A percentile compares a stretch with the other conserved stretches of the same genome.
Conservation (phyloP, 2,329 filamentous ascomycete genomes). For the Ophiobolus disseminans region DNA sequence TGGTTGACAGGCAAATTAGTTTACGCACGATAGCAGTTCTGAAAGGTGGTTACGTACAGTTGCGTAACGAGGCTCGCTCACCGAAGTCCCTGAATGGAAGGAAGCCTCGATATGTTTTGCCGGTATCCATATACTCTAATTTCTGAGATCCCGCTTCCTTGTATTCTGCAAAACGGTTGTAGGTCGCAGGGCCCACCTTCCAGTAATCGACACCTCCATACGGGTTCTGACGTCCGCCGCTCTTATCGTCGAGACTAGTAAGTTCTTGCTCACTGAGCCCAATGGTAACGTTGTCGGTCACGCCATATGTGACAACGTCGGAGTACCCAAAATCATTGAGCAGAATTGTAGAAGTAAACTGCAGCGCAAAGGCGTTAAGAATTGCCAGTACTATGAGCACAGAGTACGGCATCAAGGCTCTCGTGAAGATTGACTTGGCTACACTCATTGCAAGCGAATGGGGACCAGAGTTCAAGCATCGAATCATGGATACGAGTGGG, state of each 20-base stretch:
- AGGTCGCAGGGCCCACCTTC: background rate
- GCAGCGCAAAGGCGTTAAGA: conserved; percentile 2
- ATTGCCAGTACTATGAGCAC: conserved; percentile 2
- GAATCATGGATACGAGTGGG: conserved; percentile 9
- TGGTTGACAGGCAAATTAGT: too few species aligned
- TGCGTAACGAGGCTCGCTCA: background rate
- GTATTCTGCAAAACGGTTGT: conserved; percentile 7
- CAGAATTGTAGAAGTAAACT: conserved; percentile 10
- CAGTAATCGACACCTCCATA: conserved; percentile 2
- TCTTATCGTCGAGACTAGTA: too few species aligned
- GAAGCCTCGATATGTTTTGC: conserved; percentile 5
- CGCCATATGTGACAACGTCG: background rate
- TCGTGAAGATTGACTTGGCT: conserved; percentile 1
- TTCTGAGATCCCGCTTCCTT: background rate
- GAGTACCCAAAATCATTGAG: conserved; percentile 1
- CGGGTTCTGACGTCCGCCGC: too few species aligned
- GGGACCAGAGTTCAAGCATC: conserved; percentile 2
- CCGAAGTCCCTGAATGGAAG: background rate
- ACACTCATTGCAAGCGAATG: conserved; percentile 2
- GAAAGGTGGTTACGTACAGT: too few species aligned
- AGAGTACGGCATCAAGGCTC: conserved; percentile 1
- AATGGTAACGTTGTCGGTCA: background rate
- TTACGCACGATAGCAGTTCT: too few species aligned
- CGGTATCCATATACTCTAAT: conserved; percentile 2
- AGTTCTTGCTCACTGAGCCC: too few species aligned